Conservation (phyloP, 2,329 filamentous ascomycete species). For the Cladobotryum mycophilum region DNA sequence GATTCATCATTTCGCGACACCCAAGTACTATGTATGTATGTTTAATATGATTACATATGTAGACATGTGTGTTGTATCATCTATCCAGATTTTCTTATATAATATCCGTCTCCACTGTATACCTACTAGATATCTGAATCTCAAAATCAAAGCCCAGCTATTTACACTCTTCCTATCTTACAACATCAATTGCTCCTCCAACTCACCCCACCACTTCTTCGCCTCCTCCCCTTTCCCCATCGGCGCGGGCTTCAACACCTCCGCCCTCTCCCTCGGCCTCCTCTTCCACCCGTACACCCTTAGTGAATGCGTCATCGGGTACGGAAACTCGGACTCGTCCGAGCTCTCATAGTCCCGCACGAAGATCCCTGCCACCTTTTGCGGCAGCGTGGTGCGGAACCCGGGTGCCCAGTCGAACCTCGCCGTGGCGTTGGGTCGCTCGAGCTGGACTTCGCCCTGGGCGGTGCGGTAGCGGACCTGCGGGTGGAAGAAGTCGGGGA, state of each 20-base stretch:
- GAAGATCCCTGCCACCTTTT: slow-evolving; percentile 16
- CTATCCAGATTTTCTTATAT: no score
- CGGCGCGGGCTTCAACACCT: slow-evolving; percentile 17
- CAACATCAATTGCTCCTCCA: slow-evolving; percentile 25
- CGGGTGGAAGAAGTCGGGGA: slow-evolving; percentile 26
- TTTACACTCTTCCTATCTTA: slow-evolving; percentile 14
- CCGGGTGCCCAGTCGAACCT: slow-evolving; percentile 19
- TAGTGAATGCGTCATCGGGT: slow-evolving; percentile 18
- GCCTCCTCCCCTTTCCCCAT: slow-evolving; percentile 11
- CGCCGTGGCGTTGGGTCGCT: slow-evolving; percentile 15
- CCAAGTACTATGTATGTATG: neutral
- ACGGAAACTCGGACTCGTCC: slow-evolving; percentile 17
- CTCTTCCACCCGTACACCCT: slow-evolving; percentile 20
- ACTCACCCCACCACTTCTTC: slow-evolving; percentile 22
- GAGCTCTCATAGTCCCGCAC: slow-evolving; percentile 10
- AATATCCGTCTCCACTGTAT: neutral
- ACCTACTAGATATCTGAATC: neutral
- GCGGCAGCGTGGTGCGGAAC: slow-evolving; percentile 22
- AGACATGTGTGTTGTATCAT: neutral
- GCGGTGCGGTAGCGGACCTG: slow-evolving; percentile 27
- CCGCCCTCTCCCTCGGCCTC: slow-evolving; percentile 17
- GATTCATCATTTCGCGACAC: no score
- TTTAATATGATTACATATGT: neutral
- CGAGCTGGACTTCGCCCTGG: slow-evolving; percentile 24
- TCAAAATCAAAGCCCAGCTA: neutral